A percentile compares a stretch with the other conserved stretches of the same genome.
Evolutionary conservation across 352 stramenopile species (phyloP).

Genomic region (Globisporangium canariense): DNA sequence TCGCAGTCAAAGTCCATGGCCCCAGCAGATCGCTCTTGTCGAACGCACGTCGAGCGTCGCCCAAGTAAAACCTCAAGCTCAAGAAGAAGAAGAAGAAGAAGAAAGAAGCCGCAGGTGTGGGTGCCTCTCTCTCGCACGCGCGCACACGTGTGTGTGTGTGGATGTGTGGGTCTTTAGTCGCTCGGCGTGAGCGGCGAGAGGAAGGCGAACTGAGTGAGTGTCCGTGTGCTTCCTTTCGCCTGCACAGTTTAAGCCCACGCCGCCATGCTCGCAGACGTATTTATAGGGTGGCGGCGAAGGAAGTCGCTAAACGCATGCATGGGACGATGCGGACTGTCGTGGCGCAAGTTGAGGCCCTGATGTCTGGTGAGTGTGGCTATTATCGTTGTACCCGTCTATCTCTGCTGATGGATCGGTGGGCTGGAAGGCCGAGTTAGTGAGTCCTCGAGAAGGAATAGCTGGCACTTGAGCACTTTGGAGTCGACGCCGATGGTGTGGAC

Average conservation of each 20-base stretch:
- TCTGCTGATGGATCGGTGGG: not conserved
- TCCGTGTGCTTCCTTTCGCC: not conserved
- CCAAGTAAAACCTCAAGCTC: not conserved
- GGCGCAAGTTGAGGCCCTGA: not conserved
- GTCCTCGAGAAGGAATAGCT: not conserved
- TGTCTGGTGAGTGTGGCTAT: not conserved
- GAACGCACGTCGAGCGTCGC: not conserved
- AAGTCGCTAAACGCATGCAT: not conserved
- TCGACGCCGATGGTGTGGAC: not conserved
- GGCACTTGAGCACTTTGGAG: not conserved
- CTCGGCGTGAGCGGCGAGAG: not conserved
- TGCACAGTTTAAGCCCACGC: not conserved
- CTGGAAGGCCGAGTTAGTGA: not conserved
- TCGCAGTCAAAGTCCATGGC: slow-evolving; percentile 51
- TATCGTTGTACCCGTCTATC: not conserved
- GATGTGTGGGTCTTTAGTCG: not conserved
- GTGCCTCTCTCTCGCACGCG: not conserved
- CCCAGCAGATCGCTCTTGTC: not conserved
- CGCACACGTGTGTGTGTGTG: too few relatives aligned
- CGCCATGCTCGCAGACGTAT: not conserved
- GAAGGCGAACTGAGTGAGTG: slow-evolving; percentile 1
- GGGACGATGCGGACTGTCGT: not conserved
- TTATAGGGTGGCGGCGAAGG: not conserved
- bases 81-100: too few relatives aligned
- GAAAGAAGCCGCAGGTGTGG: too few relatives aligned